Evolutionary conservation across 2,329 filamentous ascomycete species (phyloP).

Genomic region (Sporothrix euskadiensis): DNA sequence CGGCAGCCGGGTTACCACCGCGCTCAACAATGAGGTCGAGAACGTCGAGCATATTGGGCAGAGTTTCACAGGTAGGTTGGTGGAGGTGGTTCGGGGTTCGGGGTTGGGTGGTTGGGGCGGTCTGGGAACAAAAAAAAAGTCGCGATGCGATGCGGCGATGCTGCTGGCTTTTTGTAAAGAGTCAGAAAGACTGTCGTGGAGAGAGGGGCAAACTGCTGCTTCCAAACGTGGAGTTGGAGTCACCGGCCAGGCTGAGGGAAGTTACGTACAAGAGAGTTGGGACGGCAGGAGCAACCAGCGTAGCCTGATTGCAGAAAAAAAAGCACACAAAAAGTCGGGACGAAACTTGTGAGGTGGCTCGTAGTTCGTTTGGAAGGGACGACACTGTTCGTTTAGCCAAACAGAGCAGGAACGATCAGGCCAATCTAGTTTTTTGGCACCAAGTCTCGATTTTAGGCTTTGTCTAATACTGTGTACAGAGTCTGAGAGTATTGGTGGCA

Average conservation of each 20-base stretch:
- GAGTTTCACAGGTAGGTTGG: background rate
- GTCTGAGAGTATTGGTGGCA: background rate
- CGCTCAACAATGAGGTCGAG: constrained; percentile 80
- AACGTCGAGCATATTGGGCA: constrained; percentile 53
- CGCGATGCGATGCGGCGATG: constrained; percentile 12
- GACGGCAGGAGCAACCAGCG: constrained; percentile 1
- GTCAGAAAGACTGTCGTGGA: constrained; percentile 3
- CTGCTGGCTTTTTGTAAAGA: constrained; percentile 15
- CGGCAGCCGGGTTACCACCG: constrained; percentile 86
- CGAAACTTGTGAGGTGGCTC: background rate
- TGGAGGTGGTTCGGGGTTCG: background rate
- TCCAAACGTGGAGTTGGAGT: background rate
- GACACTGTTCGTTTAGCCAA: constrained; percentile 6
- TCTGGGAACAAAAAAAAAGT: background rate
- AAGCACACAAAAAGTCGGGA: background rate
- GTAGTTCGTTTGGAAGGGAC: background rate
- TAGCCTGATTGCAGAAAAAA: background rate
- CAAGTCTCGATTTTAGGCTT: background rate
- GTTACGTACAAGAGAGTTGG: constrained; percentile 8
- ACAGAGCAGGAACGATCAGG: constrained; percentile 6
- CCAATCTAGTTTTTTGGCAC: constrained; percentile 9
- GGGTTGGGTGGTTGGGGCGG: background rate
- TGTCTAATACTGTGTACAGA: background rate
- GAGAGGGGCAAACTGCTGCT: background rate
- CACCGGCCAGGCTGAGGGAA: background rate